phyloP scores from a whole-genome alignment of 164 flowering plant species.

The Vitis cinerea region DNA sequence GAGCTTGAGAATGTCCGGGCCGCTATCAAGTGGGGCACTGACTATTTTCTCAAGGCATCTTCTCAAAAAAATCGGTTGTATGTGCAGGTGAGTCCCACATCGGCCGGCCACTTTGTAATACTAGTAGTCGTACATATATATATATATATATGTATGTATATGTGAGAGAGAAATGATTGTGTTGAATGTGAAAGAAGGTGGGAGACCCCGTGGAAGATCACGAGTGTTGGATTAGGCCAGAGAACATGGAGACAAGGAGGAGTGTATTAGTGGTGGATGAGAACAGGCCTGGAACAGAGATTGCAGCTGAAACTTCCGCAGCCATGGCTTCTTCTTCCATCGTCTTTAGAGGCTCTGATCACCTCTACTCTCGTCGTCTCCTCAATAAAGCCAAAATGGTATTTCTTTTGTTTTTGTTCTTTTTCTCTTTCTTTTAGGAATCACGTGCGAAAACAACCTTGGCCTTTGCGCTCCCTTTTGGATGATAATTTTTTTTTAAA shows the following conservation, averaged over 20 bases:
- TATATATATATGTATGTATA: background rate
- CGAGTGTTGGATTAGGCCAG: slow-evolving; percentile 87
- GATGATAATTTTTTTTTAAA: no score
- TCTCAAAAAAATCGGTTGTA: slow-evolving; percentile 41
- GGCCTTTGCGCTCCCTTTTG: no score
- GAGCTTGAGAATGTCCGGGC: slow-evolving; percentile 50
- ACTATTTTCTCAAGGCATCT: slow-evolving; percentile 70
- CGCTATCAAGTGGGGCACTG: slow-evolving; percentile 85
- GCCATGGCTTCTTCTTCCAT: slow-evolving; percentile 87
- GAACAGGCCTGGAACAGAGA: slow-evolving; percentile 69
- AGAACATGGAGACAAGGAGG: slow-evolving; percentile 78
- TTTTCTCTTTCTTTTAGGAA: background rate
- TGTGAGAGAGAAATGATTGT: no score
- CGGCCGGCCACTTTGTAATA: no score
- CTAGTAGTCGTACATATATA: no score
- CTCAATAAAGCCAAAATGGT: slow-evolving; percentile 83
- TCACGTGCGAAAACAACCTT: no score
- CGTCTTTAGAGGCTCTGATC: slow-evolving; percentile 49
- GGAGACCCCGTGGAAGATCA: slow-evolving; percentile 83
- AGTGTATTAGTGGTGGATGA: slow-evolving; percentile 54
- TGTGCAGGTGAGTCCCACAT: slow-evolving; percentile 58
- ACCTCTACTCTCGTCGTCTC: slow-evolving; percentile 53
- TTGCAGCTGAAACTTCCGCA: slow-evolving; percentile 90
- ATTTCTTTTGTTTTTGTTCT: background rate
- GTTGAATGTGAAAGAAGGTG: slow-evolving; percentile 36